These are phyloP conservation scores for Ogataea degrootiae DNA, from an alignment of 805 yeast species.

Conservation along the genomic window DNA sequence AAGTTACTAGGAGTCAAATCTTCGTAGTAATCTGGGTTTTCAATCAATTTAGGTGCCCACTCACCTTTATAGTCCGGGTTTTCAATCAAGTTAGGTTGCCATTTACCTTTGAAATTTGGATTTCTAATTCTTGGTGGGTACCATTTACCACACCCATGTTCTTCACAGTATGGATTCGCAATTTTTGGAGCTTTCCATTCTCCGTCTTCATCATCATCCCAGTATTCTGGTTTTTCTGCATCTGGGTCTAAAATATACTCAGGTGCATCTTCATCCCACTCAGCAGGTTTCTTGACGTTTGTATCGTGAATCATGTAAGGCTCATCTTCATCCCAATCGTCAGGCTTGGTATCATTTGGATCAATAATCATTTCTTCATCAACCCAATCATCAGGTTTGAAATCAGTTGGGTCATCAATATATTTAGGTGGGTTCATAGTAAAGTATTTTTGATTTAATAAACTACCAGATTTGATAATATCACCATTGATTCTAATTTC, in stretches of 20 bases:
- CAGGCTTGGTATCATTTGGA: conserved; percentile 66
- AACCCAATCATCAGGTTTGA: conserved; percentile 80
- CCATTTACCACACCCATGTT: conserved; percentile 82
- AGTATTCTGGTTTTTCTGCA: conserved; percentile 63
- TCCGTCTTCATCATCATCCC: conserved; percentile 92
- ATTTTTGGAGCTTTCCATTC: conserved; percentile 72
- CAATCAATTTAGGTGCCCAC: conserved; percentile 64
- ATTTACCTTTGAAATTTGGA: conserved; percentile 71
- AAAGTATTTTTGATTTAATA: conserved; percentile 52
- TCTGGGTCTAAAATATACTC: conserved; percentile 62
- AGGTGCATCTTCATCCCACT: conserved; percentile 69
- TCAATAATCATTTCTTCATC: conserved; percentile 65
- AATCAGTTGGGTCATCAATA: conserved; percentile 51
- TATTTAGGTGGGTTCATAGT: conserved; percentile 61
- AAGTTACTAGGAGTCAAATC: conserved; percentile 55
- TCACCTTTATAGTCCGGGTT: conserved; percentile 79
- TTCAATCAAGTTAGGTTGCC: conserved; percentile 61
- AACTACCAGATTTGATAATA: conserved; percentile 62
- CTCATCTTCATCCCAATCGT: conserved; percentile 75
- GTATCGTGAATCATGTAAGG: conserved; percentile 67
- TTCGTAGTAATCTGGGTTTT: conserved; percentile 67
- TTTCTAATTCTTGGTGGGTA: conserved; percentile 60
- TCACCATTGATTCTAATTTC: conserved; percentile 84
- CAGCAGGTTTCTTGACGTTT: conserved; percentile 60
- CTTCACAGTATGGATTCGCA: conserved; percentile 67